Evolutionary conservation across 768 basidiomycete genomes (phyloP).

Genomic region (Termitomyces sp.): DNA sequence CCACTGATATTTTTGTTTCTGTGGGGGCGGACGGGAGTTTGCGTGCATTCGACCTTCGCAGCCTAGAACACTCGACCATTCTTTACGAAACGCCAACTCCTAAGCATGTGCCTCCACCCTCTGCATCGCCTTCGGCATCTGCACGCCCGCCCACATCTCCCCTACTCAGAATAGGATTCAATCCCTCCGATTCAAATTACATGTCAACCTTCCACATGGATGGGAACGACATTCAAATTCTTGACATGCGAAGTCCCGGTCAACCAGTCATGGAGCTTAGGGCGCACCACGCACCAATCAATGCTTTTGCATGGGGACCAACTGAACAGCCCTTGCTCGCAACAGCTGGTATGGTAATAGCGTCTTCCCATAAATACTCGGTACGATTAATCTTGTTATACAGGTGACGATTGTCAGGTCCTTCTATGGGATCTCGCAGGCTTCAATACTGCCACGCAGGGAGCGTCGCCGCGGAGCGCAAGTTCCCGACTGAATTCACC

Average conservation of each 20-base stretch:
- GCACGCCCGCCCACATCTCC: conserved; percentile 76
- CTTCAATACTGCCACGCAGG: conserved; percentile 49
- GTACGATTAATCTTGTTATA: conserved; percentile 3
- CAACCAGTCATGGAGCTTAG: conserved; percentile 89
- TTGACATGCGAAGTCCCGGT: conserved; percentile 97
- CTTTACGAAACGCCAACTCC: conserved; percentile 90
- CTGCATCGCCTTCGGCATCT: conserved; percentile 50
- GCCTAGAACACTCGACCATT: conserved; percentile 96
- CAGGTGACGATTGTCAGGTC: conserved; percentile 94
- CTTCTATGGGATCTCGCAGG: conserved; percentile 82
- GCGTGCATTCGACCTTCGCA: conserved; percentile 94
- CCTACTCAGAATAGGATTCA: conserved; percentile 84
- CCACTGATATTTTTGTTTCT: conserved; percentile 95
- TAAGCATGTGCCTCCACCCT: conserved; percentile 57
- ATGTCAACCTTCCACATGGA: conserved; percentile 98
- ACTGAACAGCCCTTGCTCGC: conserved; percentile 80
- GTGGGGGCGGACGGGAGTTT: conserved; percentile 97
- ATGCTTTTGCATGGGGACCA: conserved; percentile 88
- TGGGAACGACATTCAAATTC: conserved; percentile 80
- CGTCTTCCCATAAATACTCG: not conserved
- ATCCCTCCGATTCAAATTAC: conserved; percentile 88
- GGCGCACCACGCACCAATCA: conserved; percentile 77
- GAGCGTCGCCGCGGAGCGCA: conserved; percentile 63
- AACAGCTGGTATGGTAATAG: conserved; percentile 67
- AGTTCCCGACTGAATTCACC: conserved; percentile 76